These are phyloP conservation scores for Phytopythium chamaehyphon DNA, from an alignment of 352 stramenopile genomes.

Conservation along the genomic window DNA sequence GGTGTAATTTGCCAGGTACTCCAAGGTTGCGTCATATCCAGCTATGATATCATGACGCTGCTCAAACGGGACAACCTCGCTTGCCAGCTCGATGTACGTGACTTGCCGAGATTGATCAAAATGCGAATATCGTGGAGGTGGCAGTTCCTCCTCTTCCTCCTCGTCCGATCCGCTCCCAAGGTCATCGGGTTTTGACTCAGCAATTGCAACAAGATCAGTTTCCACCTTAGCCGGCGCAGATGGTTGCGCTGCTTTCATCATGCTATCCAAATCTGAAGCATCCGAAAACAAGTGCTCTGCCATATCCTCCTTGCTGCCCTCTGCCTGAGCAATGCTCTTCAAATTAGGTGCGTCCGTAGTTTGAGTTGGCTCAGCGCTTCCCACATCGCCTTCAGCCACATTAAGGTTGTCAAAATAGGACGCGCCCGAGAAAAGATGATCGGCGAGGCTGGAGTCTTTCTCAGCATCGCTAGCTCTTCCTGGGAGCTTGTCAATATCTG, in stretches of 20 bases:
- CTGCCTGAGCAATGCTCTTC: neutral
- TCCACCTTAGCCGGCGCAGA: no score
- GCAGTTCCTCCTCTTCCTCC: neutral
- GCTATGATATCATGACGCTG: slow-evolving; percentile 39
- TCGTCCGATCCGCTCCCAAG: no score
- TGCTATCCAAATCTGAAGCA: neutral
- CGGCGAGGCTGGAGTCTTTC: no score
- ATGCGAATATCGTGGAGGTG: neutral
- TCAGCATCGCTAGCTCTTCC: no score
- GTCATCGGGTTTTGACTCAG: no score
- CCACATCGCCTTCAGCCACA: neutral
- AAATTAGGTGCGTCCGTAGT: neutral
- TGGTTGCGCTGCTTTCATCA: neutral
- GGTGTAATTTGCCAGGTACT: slow-evolving; percentile 42
- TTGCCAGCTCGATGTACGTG: slow-evolving; percentile 10
- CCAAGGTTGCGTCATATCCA: slow-evolving; percentile 44
- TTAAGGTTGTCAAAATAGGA: neutral
- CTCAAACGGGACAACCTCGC: slow-evolving; percentile 20
- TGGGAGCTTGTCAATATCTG: neutral
- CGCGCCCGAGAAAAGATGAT: neutral
- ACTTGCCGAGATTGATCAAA: slow-evolving; percentile 25
- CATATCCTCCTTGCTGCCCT: neutral
- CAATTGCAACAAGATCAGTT: no score
- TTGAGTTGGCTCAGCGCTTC: no score
- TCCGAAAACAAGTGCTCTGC: neutral